Evolutionary conservation across 345 rosid genomes (phyloP).

Genomic region (Odontarrhena argentea): DNA sequence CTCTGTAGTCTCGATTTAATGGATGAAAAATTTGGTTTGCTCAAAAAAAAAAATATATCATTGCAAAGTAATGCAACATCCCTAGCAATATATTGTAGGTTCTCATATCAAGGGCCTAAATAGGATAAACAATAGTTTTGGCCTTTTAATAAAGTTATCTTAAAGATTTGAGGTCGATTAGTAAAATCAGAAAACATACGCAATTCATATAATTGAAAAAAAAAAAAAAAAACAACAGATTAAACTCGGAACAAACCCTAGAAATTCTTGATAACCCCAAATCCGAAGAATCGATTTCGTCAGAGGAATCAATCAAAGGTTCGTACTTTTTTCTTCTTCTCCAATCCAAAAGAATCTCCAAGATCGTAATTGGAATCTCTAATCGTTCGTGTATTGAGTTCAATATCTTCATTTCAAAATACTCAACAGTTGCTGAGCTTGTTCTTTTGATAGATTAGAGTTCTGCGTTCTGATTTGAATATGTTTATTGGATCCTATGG

Average conservation of each 20-base stretch:
- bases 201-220: neutral
- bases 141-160: neutral
- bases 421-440: neutral
- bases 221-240: constrained; percentile 4
- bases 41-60: neutral
- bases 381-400: constrained; percentile 9
- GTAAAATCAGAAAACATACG: neutral
- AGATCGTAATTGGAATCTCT: constrained; percentile 22
- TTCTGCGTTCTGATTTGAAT: neutral
- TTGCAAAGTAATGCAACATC: too few species aligned
- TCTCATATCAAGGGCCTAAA: neutral
- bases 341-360: neutral
- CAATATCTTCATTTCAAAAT: neutral
- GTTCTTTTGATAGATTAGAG: constrained; percentile 14
- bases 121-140: neutral
- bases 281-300: constrained; percentile 23
- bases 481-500: neutral
- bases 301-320: constrained; percentile 17
- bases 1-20: too few species aligned
- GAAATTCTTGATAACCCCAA: constrained; percentile 12
- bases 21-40: neutral
- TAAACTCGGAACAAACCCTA: constrained; percentile 37
- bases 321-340: neutral
- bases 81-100: neutral
- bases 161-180: neutral